A percentile compares a stretch with the other conserved stretches of the same genome.
phyloP scores from a whole-genome alignment of 768 basidiomycete species.

The Porpolomopsis calyptriformis region DNA sequence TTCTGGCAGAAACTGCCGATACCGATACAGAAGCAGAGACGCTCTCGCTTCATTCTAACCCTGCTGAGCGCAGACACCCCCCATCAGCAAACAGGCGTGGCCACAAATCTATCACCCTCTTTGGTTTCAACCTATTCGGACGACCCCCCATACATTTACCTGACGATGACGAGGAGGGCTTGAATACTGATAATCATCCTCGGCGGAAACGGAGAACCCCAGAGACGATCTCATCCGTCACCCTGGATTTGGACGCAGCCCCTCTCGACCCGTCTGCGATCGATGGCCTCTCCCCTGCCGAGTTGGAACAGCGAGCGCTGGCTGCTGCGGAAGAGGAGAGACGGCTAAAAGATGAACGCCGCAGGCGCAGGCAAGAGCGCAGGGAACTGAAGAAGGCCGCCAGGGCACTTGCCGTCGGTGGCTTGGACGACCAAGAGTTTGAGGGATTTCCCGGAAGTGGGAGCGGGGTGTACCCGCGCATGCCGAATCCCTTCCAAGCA shows the following conservation, averaged over 20 bases:
- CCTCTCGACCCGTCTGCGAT: conserved; percentile 51
- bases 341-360: conserved; percentile 36
- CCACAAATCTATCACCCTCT: conserved; percentile 39
- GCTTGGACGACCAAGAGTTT: conserved; percentile 34
- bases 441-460: conserved; percentile 60
- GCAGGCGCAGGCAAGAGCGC: conserved; percentile 34
- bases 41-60: conserved; percentile 58
- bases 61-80: conserved; percentile 26
- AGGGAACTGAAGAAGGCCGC: conserved; percentile 34
- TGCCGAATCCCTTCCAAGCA: conserved; percentile 13
- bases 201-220: conserved; percentile 1
- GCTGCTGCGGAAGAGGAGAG: conserved; percentile 27
- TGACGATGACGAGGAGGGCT: conserved; percentile 36
- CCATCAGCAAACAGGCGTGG: conserved; percentile 21
- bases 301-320: conserved; percentile 17
- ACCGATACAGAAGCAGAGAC: conserved; percentile 50
- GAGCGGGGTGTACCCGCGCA: conserved; percentile 12
- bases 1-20: conserved; percentile 25
- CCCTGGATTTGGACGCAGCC: conserved; percentile 64
- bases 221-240: conserved; percentile 21
- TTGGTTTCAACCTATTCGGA: conserved; percentile 64
- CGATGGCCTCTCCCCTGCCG: conserved; percentile 36
- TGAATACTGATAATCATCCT: neutral
- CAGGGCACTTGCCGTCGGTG: conserved; percentile 26
- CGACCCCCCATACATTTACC: conserved; percentile 48